Evolutionary conservation across 768 basidiomycete species (phyloP), one percentile per base, ranked within the genome.

Genomic region (Hericium coralloides): DNA sequence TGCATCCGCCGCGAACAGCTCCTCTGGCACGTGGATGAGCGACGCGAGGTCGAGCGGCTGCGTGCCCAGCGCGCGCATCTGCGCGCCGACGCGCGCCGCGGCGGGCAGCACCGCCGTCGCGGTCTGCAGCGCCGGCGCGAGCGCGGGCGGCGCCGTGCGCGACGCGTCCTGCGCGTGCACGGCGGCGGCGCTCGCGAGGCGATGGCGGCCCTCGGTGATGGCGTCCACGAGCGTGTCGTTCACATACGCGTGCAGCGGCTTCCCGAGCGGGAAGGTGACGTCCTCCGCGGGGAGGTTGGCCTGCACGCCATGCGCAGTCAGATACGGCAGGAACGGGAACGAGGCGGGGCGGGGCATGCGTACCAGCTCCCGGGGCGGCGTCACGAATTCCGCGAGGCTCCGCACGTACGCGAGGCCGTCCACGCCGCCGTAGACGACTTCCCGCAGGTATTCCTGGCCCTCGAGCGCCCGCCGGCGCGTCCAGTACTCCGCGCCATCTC

Each of bases 391-490:
- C 23, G 87, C 88, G 55, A 92, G 63, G 66, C 89, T 91, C 58
- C 85, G 75, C 53, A 85, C 78, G 66, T 91, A 91, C 5, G 89
- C 89, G 25, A 83, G 69, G 1, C 89, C 89, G 56, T 89, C 87
- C 0, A 82, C 75, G 49, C 89, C 88, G 0, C 89, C 89, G 65
- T 90, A 91, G 0, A 91, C 87, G n/a, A 89, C 65, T 65, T 89
- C 85, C 18, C 78, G 70, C 17, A 91, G 49, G 63, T 85, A 88
- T n/a, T 75, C 76, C 69, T 88, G 84, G 2, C 79, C 86, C 22
- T 78, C 75, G n/a, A 68, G 67, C 12, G 79, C 81, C 31, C 52
- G 52, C 38, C 23, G n/a, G 18, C 15, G 20, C 4, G 14, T 38
- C 38, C 31, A 36, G 20, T 45, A 23, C 5, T 25, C 20, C 41